Evolutionary conservation across 495 filamentous ascomycete species (phyloP).

Genomic region (Choiromyces venosus): DNA sequence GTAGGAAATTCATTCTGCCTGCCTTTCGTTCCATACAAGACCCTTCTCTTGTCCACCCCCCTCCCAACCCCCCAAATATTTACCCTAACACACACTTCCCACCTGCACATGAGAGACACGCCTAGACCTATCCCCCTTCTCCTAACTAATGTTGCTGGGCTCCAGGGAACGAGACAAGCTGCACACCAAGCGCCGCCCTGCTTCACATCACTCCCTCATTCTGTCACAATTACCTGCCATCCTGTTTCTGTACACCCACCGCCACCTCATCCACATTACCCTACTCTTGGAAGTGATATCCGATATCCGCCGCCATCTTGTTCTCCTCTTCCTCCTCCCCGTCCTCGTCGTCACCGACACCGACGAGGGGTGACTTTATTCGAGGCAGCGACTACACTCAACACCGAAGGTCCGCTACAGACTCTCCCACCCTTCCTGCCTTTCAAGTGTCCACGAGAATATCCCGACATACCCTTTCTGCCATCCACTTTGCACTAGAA

Average conservation of each 20-base stretch:
- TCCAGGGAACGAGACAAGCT: conserved; percentile 30
- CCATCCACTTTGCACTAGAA: conserved; percentile 86
- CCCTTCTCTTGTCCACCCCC: conserved; percentile 6
- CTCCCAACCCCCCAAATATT: conserved; percentile 28
- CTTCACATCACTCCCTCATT: conserved; percentile 24
- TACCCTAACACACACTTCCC: conserved; percentile 27
- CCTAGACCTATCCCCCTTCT: conserved; percentile 17
- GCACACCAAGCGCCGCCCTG: conserved; percentile 15
- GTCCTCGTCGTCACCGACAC: conserved; percentile 43
- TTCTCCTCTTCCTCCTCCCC: conserved; percentile 39
- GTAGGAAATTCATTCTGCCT: conserved; percentile 29
- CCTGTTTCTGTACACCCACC: conserved; percentile 24
- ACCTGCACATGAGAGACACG: conserved; percentile 25
- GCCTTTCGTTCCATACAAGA: conserved; percentile 8
- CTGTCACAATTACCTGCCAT: conserved; percentile 38
- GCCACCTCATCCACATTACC: conserved; percentile 5
- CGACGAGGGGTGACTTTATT: conserved; percentile 43
- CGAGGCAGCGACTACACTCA: conserved; percentile 31
- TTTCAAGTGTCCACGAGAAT: conserved; percentile 43
- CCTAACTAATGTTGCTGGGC: conserved; percentile 34
- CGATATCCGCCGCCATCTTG: conserved; percentile 41
- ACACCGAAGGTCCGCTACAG: conserved; percentile 25
- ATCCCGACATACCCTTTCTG: conserved; percentile 62
- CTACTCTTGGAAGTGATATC: conserved; percentile 35
- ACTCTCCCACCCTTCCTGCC: conserved; percentile 36